Percentiles rank a stretch among this genome's conserved stretches.
Conservation (phyloP, 768 basidiomycete species). For the Mycena rebaudengoi region DNA sequence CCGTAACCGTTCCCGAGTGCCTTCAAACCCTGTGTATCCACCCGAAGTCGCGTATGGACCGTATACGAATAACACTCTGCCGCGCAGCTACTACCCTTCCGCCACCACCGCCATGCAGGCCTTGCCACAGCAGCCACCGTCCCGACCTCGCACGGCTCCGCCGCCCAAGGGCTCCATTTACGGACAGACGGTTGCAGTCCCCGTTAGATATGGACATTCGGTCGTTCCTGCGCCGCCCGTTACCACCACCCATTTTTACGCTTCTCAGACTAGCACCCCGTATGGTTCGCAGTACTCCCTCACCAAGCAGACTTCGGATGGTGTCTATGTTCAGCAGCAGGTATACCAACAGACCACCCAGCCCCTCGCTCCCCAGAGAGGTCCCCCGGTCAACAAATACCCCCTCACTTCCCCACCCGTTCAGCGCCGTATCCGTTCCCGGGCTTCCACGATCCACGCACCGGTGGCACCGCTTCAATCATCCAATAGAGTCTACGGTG, state of each 20-base stretch:
- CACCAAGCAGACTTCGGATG: slow-evolving; percentile 11
- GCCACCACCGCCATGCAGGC: not conserved
- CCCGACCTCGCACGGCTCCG: not conserved
- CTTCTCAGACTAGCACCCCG: slow-evolving; percentile 5
- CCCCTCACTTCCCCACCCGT: too few relatives aligned
- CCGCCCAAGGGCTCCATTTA: too few relatives aligned
- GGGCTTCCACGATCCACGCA: not conserved
- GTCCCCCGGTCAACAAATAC: slow-evolving; percentile 2
- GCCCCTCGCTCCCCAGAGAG: not conserved
- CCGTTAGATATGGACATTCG: too few relatives aligned
- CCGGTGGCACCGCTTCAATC: not conserved
- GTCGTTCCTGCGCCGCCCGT: not conserved
- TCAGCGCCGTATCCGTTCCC: slow-evolving; percentile 23
- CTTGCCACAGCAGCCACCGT: not conserved
- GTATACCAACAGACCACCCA: not conserved
- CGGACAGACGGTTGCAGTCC: too few relatives aligned
- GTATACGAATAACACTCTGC: not conserved
- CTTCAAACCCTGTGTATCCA: not conserved
- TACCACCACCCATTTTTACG: not conserved
- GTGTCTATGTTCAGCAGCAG: slow-evolving; percentile 13
- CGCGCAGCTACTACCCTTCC: not conserved
- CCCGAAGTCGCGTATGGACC: too few relatives aligned
- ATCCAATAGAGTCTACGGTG: too few relatives aligned
- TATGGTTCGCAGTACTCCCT: slow-evolving; percentile 10
- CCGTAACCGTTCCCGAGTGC: not conserved